phyloP scores from a whole-genome alignment of 1,284 basidiomycete species.

The Irpex rosettiformis region DNA sequence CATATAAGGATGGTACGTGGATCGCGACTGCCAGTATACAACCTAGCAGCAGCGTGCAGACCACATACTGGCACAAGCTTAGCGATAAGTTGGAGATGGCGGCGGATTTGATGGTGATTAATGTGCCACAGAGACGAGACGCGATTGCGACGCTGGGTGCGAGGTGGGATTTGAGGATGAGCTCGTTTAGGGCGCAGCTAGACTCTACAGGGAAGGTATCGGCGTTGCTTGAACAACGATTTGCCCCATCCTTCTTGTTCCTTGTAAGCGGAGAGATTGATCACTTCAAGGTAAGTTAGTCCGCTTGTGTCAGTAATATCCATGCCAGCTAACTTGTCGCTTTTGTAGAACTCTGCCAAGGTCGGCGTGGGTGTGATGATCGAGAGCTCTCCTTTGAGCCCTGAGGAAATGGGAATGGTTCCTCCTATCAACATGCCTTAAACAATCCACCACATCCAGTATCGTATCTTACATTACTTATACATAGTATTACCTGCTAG shows the following conservation, averaged over 20 bases:
- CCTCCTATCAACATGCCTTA: conserved; percentile 5
- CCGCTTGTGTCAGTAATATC: neutral
- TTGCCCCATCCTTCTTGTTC: conserved; percentile 95
- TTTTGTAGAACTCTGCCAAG: conserved; percentile 78
- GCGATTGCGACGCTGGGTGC: conserved; percentile 92
- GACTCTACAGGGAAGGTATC: conserved; percentile 94
- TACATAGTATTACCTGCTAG: conserved; percentile 1
- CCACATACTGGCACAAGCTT: conserved; percentile 96
- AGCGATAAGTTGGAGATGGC: conserved; percentile 99
- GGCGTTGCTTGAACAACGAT: conserved; percentile 92
- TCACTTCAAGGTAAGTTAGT: conserved; percentile 82
- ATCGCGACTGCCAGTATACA: conserved; percentile 93
- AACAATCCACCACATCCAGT: neutral
- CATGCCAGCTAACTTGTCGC: neutral
- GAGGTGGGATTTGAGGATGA: conserved; percentile 94
- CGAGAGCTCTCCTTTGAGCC: conserved; percentile 75
- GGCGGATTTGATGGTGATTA: conserved; percentile 86
- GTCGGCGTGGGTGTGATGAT: conserved; percentile 97
- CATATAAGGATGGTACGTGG: conserved; percentile 57
- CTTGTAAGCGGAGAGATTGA: conserved; percentile 96
- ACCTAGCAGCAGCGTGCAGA: conserved; percentile 82
- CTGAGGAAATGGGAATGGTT: conserved; percentile 74
- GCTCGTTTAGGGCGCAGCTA: conserved; percentile 90
- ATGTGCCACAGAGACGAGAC: conserved; percentile 78
- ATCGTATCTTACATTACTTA: neutral